Evolutionary conservation across 257 asterid species (phyloP), one percentile per base, ranked within the genome.

Genomic region (Dorcoceras hygrometricum): DNA sequence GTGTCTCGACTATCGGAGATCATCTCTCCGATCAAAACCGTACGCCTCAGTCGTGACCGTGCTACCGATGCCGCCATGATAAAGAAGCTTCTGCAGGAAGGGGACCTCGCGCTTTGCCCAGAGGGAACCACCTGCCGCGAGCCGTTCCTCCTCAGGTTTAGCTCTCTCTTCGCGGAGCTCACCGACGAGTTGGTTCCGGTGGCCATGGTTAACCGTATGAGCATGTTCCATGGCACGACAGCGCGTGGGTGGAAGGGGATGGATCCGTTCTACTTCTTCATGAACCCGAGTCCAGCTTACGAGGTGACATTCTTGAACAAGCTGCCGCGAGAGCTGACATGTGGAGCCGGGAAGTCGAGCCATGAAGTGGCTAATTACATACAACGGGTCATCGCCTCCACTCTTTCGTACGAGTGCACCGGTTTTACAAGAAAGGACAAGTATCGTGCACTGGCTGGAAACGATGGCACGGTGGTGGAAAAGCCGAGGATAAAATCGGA

Each of bases 1-100:
- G 78, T 86, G 50, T 85, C 96, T 4, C 79, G 96, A 3, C 72
- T 89, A 10, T 82, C 96, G 14, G 96, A 89, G 70, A 75, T 86
- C 67, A 73, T 89, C 32, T 83, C 95, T 1, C 95, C 96, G 0
- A 82, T 84, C 59, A 79, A 75, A 55, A 84, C 95, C 0, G 87
- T 83, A 14, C 78, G 87, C 12, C 84, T 89, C 8, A 79, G 68
- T 14, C 70, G 93, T 0, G 89, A 83, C 77, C 84, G 90, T 0
- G 77, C 79, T 68, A 66, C 66, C 20, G 84, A 80, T 50, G 80
- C 83, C 16, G 50, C 67, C 58, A 70, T 63, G 68, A 81, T 81
- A 66, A 78, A 73, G 63, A 74, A 70, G 23, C 77, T 81, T 1
- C 69, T 75, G 0, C 19, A 75, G n/a, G 56, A 75, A 63, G 82